A percentile compares a stretch with the other conserved stretches of the same genome.
These are phyloP conservation scores for Hypericum androsaemum DNA, from an alignment of 345 rosid genomes.

Conservation along the genomic window DNA sequence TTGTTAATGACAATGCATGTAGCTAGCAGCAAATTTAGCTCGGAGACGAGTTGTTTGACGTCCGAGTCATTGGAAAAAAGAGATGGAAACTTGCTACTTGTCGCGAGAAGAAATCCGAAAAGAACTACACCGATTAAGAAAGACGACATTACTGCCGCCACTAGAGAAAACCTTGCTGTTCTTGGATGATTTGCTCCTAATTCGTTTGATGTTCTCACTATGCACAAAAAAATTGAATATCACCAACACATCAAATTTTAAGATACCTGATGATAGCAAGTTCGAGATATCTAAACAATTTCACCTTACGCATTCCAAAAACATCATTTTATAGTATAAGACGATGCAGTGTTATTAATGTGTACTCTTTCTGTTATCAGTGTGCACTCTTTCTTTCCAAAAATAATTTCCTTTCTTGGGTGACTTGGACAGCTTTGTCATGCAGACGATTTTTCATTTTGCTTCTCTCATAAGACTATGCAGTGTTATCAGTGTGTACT, in stretches of 20 bases:
- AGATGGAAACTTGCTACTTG: conserved; percentile 41
- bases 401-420: no score
- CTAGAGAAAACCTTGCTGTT: conserved; percentile 41
- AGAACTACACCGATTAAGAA: conserved; percentile 36
- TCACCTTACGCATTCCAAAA: background rate
- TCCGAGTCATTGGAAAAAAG: conserved; percentile 45
- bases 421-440: no score
- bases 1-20: conserved; percentile 58
- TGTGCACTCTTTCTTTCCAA: no score
- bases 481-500: no score
- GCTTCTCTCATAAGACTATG: no score
- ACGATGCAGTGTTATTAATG: no score
- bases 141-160: conserved; percentile 50
- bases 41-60: conserved; percentile 42
- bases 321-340: no score
- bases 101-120: conserved; percentile 32
- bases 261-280: background rate
- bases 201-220: conserved; percentile 76
- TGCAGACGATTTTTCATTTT: no score
- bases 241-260: background rate
- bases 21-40: conserved; percentile 65
- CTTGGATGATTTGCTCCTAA: conserved; percentile 69
- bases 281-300: background rate
- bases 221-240: conserved; percentile 13
- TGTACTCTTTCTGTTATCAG: no score